A percentile compares a stretch with the other conserved stretches of the same genome.
Conservation (phyloP, 2,329 filamentous ascomycete genomes). For the Fusarium caatingaense region DNA sequence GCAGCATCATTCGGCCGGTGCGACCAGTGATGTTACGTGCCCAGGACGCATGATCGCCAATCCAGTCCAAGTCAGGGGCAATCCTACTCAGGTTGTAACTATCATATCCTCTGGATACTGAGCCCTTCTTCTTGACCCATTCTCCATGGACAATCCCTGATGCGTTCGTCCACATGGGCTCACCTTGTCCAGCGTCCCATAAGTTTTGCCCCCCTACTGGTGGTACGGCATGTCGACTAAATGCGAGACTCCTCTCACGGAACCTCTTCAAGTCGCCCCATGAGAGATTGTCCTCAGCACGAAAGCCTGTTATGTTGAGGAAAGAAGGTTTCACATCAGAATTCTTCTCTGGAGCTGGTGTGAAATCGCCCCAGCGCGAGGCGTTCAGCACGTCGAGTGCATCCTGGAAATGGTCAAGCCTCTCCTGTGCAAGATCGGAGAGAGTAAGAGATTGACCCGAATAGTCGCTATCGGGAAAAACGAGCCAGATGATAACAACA, state of each 20-base stretch:
- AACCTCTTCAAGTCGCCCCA: constrained; percentile 80
- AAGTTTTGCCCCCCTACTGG: constrained; percentile 56
- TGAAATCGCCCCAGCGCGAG: constrained; percentile 71
- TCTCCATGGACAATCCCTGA: constrained; percentile 81
- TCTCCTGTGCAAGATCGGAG: constrained; percentile 55
- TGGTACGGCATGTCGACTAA: constrained; percentile 64
- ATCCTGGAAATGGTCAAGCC: constrained; percentile 63
- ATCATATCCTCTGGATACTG: constrained; percentile 58
- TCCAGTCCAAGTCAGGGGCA: constrained; percentile 74
- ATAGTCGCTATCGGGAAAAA: constrained; percentile 53
- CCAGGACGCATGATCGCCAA: constrained; percentile 69
- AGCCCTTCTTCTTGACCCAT: constrained; percentile 72
- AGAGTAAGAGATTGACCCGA: constrained; percentile 49
- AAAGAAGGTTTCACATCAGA: constrained; percentile 57
- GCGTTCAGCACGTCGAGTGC: constrained; percentile 66
- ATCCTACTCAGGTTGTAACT: constrained; percentile 74
- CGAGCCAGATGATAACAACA: constrained; percentile 54
- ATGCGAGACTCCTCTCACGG: constrained; percentile 71
- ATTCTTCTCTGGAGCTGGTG: constrained; percentile 53
- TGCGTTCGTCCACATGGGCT: constrained; percentile 78
- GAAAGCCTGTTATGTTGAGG: constrained; percentile 82
- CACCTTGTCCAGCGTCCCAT: constrained; percentile 54
- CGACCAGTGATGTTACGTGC: constrained; percentile 82
- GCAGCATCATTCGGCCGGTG: constrained; percentile 75
- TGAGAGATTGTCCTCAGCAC: constrained; percentile 77